Evolutionary conservation across 805 yeast genomes (phyloP).

Genomic region (Yarrowia sp.): DNA sequence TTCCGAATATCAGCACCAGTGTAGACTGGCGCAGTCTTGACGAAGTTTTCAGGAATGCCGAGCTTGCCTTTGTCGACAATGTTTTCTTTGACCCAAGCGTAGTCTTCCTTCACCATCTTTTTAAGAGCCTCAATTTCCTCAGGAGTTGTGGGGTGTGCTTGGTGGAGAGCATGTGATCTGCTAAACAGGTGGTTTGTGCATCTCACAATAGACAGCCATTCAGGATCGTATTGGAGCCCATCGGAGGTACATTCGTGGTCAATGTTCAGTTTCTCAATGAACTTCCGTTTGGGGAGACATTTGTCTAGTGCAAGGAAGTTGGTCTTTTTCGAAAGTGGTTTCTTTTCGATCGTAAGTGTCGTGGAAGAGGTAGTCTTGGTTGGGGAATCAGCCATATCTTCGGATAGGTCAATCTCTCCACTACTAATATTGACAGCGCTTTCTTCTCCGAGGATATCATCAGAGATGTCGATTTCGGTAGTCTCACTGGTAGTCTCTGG

Average conservation of each 20-base stretch:
- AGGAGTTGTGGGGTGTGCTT: neutral
- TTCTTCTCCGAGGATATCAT: neutral
- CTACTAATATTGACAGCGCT: neutral
- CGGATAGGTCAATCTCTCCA: neutral
- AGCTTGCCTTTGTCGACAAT: slow-evolving; percentile 31
- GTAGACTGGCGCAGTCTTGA: neutral
- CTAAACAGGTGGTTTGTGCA: slow-evolving; percentile 32
- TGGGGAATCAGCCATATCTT: neutral
- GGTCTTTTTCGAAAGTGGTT: slow-evolving; percentile 38
- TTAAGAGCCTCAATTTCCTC: slow-evolving; percentile 11
- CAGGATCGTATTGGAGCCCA: slow-evolving; percentile 37
- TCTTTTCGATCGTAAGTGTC: neutral
- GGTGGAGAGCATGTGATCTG: neutral
- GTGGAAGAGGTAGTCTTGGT: neutral
- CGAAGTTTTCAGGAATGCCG: slow-evolving; percentile 35
- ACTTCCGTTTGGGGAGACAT: slow-evolving; percentile 63
- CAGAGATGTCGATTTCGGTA: too few relatives aligned
- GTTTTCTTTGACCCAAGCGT: slow-evolving; percentile 36
- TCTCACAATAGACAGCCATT: slow-evolving; percentile 40
- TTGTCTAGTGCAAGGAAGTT: slow-evolving; percentile 78
- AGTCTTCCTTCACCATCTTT: slow-evolving; percentile 29
- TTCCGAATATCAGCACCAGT: neutral
- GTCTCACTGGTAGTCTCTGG: too few relatives aligned
- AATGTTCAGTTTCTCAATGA: slow-evolving; percentile 51
- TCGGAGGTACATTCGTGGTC: neutral